Evolutionary conservation across 2,329 filamentous ascomycete species (phyloP).

Genomic region (Albophoma yamanashiensis): DNA sequence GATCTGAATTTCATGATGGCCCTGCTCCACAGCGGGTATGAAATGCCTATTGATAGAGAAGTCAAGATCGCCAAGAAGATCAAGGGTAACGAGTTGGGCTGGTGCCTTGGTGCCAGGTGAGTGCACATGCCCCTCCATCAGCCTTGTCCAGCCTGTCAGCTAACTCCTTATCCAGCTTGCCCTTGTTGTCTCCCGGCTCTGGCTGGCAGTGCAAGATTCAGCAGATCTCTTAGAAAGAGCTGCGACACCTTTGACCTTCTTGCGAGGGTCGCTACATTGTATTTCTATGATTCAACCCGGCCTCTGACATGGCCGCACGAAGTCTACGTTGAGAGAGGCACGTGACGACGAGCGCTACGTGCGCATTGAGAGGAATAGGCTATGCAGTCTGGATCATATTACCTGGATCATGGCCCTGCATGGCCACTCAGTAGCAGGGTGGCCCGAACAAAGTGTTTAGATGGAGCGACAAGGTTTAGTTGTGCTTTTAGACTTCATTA

Average conservation of each 20-base stretch:
- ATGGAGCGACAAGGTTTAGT: background rate
- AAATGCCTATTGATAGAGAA: constrained; percentile 93
- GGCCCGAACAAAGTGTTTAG: background rate
- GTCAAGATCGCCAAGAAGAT: constrained; percentile 99
- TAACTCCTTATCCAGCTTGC: constrained; percentile 48
- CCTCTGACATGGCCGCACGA: background rate
- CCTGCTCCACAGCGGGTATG: constrained; percentile 87
- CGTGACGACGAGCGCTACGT: background rate
- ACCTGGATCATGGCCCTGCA: background rate
- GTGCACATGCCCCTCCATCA: constrained; percentile 16
- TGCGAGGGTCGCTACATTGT: background rate
- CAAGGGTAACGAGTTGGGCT: constrained; percentile 90
- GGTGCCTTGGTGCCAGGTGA: constrained; percentile 94
- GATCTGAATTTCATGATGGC: constrained; percentile 96
- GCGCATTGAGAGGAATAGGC: background rate
- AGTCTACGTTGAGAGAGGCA: background rate
- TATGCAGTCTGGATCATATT: background rate
- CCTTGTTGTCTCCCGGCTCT: constrained; percentile 67
- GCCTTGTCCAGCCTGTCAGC: constrained; percentile 1
- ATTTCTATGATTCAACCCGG: background rate
- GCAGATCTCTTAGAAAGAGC: constrained; percentile 48
- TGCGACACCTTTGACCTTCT: constrained; percentile 1
- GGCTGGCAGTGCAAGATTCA: constrained; percentile 86
- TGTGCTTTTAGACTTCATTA: background rate
- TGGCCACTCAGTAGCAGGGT: background rate